phyloP scores from a whole-genome alignment of 2,329 filamentous ascomycete species.

The Calonectria crousiana region DNA sequence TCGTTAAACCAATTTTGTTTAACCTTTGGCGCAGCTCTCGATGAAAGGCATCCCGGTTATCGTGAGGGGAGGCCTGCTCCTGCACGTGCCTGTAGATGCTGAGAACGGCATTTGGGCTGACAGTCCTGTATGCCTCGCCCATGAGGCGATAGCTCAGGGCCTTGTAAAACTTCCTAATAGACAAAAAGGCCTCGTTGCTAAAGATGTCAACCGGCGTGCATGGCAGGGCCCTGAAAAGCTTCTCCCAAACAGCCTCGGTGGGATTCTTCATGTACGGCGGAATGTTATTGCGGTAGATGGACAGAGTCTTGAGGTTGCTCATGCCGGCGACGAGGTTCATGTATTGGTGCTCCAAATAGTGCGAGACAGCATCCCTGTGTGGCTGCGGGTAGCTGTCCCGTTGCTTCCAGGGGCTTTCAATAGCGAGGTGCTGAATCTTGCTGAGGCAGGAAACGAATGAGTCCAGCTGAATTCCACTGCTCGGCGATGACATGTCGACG shows the following conservation, averaged over 20 bases:
- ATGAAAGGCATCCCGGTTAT: background rate
- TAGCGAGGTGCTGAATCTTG: background rate
- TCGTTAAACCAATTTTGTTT: background rate
- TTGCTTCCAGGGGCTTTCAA: constrained; percentile 10
- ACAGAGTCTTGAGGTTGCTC: background rate
- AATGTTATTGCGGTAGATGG: constrained; percentile 6
- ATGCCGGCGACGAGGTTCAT: background rate
- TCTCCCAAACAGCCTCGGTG: background rate
- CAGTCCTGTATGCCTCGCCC: background rate
- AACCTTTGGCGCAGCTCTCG: background rate
- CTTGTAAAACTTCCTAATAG: background rate
- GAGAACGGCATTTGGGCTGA: background rate
- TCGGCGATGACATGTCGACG: background rate
- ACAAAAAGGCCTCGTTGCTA: background rate
- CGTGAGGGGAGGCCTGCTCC: background rate
- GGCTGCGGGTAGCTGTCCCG: background rate
- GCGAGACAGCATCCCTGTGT: background rate
- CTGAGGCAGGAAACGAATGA: background rate
- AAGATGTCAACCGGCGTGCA: background rate
- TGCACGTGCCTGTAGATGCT: background rate
- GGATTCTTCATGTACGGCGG: background rate
- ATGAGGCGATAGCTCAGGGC: background rate
- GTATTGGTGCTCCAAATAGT: background rate
- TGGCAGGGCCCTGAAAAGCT: background rate
- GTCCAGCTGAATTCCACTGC: background rate